Percentiles rank a stretch among this genome's conserved stretches.
phyloP scores from a whole-genome alignment of 495 filamentous ascomycete genomes.

The Aspergillus olivimuriae region DNA sequence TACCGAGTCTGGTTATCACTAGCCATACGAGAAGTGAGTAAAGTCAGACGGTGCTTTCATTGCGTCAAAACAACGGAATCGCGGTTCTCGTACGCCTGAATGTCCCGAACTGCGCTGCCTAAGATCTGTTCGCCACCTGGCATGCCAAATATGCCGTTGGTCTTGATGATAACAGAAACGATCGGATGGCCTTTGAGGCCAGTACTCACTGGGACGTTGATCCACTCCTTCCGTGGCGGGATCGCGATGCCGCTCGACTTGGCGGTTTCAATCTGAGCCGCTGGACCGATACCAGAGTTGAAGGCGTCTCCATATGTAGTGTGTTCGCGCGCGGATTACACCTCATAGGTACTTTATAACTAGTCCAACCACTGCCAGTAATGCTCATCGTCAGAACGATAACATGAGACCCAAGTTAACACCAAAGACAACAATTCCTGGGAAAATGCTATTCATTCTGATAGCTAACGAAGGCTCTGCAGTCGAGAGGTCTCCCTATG shows the following conservation, averaged over 20 bases:
- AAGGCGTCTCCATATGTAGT: too few species aligned
- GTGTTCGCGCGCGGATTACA: too few species aligned
- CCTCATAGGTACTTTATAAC: too few species aligned
- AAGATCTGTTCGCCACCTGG: slow-evolving; percentile 63
- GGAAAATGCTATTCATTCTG: too few species aligned
- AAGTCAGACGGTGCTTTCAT: slow-evolving; percentile 54
- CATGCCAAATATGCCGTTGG: slow-evolving; percentile 51
- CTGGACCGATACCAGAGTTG: slow-evolving; percentile 58
- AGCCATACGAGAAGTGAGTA: slow-evolving; percentile 21
- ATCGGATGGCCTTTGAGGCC: slow-evolving; percentile 71
- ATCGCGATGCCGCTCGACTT: slow-evolving; percentile 45
- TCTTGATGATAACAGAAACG: slow-evolving; percentile 58
- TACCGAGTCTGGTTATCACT: slow-evolving; percentile 22
- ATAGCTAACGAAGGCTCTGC: too few species aligned
- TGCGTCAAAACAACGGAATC: slow-evolving; percentile 60
- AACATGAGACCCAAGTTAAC: too few species aligned
- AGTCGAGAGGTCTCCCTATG: too few species aligned
- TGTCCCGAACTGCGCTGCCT: slow-evolving; percentile 42
- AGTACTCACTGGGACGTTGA: slow-evolving; percentile 67
- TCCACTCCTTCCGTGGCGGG: slow-evolving; percentile 54
- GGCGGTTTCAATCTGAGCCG: slow-evolving; percentile 54
- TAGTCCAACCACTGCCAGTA: too few species aligned
- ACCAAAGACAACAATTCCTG: too few species aligned
- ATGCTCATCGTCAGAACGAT: too few species aligned
- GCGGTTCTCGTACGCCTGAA: slow-evolving; percentile 39